Percentiles rank a stretch among this genome's conserved stretches.
Evolutionary conservation across 1,139 yeast genomes (phyloP).

Genomic region (Diutina pseudorugosa): DNA sequence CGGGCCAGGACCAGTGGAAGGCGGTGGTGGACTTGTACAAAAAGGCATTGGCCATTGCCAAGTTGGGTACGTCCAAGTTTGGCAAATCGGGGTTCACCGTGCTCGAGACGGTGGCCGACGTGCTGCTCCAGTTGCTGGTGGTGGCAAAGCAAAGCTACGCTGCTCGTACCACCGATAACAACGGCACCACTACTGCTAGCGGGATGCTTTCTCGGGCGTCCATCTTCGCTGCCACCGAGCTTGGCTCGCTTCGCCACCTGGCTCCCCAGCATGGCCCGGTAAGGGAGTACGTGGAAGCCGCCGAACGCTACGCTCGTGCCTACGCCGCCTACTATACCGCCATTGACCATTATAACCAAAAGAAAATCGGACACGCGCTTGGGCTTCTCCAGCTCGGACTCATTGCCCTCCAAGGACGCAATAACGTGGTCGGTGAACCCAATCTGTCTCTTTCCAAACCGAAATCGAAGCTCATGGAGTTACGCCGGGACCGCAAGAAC

Average conservation of each 20-base stretch:
- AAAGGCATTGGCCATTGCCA: not conserved
- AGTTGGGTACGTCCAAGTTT: not conserved
- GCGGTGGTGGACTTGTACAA: not conserved
- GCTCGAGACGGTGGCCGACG: not conserved
- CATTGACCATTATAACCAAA: constrained; percentile 29
- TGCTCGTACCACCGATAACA: not conserved
- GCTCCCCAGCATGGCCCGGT: not conserved
- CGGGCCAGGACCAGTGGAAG: not conserved
- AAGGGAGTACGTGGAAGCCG: constrained; percentile 16
- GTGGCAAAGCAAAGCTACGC: not conserved
- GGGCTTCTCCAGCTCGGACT: constrained; percentile 30
- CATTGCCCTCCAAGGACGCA: constrained; percentile 27
- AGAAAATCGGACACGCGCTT: constrained; percentile 29
- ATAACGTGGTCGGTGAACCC: not conserved
- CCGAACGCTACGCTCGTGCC: constrained; percentile 26
- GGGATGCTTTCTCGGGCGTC: not conserved
- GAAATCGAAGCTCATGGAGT: constrained; percentile 7
- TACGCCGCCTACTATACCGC: constrained; percentile 33
- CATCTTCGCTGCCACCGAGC: not conserved
- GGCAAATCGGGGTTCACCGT: not conserved
- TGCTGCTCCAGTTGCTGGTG: not conserved
- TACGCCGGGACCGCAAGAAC: constrained; percentile 14
- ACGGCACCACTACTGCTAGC: not conserved
- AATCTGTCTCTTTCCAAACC: constrained; percentile 7
- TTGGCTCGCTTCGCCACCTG: not conserved